Conservation (phyloP, 164 flowering plant species). For the Vitis labrusca region DNA sequence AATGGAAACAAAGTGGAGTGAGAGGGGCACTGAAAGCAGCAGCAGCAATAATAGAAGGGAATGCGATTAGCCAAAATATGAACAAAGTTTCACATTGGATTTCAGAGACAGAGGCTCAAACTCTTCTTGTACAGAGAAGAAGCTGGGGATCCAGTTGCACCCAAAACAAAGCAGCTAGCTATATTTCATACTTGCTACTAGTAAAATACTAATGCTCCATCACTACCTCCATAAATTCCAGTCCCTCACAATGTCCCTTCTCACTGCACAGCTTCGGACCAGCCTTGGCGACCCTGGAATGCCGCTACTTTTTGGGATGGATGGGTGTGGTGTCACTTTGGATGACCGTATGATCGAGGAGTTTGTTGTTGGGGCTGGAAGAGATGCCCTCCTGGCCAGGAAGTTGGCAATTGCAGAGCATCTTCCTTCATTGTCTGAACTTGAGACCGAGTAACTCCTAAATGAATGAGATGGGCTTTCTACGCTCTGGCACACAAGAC, state of each 20-base stretch:
- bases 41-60: no score
- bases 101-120: background rate
- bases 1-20: no score
- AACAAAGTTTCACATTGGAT: no score
- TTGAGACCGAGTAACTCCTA: conserved; percentile 84
- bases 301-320: conserved; percentile 28
- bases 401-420: conserved; percentile 70
- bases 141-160: conserved; percentile 7
- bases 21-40: no score
- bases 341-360: conserved; percentile 42
- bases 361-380: conserved; percentile 31
- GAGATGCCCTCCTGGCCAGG: conserved; percentile 40
- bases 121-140: background rate
- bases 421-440: conserved; percentile 80
- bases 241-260: conserved; percentile 84
- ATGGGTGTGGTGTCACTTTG: conserved; percentile 82
- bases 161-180: conserved; percentile 8
- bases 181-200: background rate
- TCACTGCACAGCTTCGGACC: conserved; percentile 82
- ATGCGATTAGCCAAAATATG: no score
- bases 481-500: conserved; percentile 79
- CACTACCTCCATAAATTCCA: conserved; percentile 78
- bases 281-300: conserved; percentile 62
- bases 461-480: conserved; percentile 94
- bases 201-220: conserved; percentile 39